A percentile compares a stretch with the other conserved stretches of the same genome.
Evolutionary conservation across 2,329 filamentous ascomycete genomes (phyloP).

Genomic region (Pezizomycotina sp.): DNA sequence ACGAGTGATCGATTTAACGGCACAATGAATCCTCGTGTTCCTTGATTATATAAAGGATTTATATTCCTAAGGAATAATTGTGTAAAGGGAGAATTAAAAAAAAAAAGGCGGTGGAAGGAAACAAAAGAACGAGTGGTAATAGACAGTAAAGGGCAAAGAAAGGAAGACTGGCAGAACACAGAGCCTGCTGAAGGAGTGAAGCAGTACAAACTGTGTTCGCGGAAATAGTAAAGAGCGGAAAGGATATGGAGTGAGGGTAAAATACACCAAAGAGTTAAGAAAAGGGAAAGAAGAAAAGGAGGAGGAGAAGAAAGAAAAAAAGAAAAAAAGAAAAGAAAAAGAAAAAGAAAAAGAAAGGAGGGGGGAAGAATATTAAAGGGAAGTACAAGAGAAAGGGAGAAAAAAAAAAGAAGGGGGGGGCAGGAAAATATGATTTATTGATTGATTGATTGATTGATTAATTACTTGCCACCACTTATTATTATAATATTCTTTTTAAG

Average conservation of each 20-base stretch:
- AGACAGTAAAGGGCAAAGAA: slow-evolving; percentile 16
- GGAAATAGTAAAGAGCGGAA: slow-evolving; percentile 26
- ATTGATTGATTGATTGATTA: slow-evolving; percentile 13
- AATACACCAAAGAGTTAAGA: slow-evolving; percentile 21
- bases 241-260: slow-evolving; percentile 11
- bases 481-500: slow-evolving; percentile 9
- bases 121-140: neutral
- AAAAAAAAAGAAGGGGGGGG: slow-evolving; percentile 11
- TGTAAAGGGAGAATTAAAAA: too few species aligned
- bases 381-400: slow-evolving; percentile 24
- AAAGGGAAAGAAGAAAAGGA: slow-evolving; percentile 11
- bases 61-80: too few species aligned
- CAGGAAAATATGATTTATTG: slow-evolving; percentile 22
- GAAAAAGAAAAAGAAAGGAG: slow-evolving; percentile 24
- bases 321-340: slow-evolving; percentile 26
- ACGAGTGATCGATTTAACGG: too few species aligned
- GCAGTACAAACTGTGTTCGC: slow-evolving; percentile 21
- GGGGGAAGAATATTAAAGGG: slow-evolving; percentile 21
- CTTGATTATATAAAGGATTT: too few species aligned
- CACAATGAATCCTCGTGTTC: too few species aligned
- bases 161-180: slow-evolving; percentile 26
- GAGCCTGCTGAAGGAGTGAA: slow-evolving; percentile 27
- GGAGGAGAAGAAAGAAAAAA: slow-evolving; percentile 26
- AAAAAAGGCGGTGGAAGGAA: too few species aligned
- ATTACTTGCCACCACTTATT: slow-evolving; percentile 1